Evolutionary conservation across 176 grass and related monocot species (phyloP), one percentile per base, ranked within the genome.

Genomic region (Phyllostachys edulis): DNA sequence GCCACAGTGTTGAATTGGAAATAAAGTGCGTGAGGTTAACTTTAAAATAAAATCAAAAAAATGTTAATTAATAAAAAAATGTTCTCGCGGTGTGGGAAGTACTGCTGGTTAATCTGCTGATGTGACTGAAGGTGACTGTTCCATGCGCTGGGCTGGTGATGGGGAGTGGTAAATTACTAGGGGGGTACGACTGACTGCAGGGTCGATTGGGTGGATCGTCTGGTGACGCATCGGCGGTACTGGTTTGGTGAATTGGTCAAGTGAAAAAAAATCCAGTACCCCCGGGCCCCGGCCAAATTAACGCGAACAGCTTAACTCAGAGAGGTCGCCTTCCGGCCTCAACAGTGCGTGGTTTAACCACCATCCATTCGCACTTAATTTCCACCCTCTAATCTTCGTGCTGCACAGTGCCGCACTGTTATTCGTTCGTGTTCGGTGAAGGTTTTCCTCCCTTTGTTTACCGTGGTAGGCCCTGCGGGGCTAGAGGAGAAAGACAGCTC

Each of bases 261-360:
- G 4, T 5, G 9, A 12, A 61, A 12, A 12, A 61, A 50, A 50
- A 13, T 24, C 23, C 4, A 4, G 23, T 61, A 24, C 23, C 57
- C 4, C 12, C 23, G 57, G 23, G 10, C 57, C 4, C 12, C 23
- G 57, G 23, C 55, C 57, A 26, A 20, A 38, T 49, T 9, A n/a
- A 57, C 7, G 21, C 54, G 7, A n/a, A 56, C 20, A 9, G 20
- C 54, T 56, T 21, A n/a, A n/a, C 7, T 18, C 51, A 20, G 6
- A 7, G 51, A 50, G 45, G 47, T 57, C 55, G 20, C 20, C 21
- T 57, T n/a, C 21, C 8, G 7, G 23, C 7, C 14, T 14, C 6
- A 13, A 62, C 54, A 63, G 84, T 18, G 65, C 18, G 42, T 59
- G 42, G 75, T 13, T 71, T 66, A 57, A 81, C 62, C 61, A 69